Evolutionary conservation across 75 land plant genomes (phyloP), one percentile per base, ranked within the genome.

Genomic region (Isoetes taiwanensis): DNA sequence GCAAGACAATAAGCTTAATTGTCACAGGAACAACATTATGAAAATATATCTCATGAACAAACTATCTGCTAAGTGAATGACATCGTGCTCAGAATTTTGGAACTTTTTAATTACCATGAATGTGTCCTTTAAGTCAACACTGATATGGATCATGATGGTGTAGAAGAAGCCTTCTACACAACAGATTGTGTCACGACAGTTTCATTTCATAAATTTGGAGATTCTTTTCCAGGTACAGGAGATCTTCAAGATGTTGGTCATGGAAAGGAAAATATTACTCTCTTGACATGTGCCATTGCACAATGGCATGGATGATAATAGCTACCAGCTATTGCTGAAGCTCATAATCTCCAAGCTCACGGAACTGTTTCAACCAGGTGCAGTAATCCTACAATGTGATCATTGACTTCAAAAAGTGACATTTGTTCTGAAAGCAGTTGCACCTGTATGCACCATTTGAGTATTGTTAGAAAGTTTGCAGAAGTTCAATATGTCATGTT

Each of bases 71-170:
- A n/a, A n/a, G n/a, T n/a, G n/a, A n/a, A n/a, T n/a, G n/a, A n/a
- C n/a, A n/a, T n/a, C n/a, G n/a, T n/a, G n/a, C n/a, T n/a, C n/a
- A n/a, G n/a, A n/a, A n/a, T n/a, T n/a, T n/a, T n/a, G n/a, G n/a
- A n/a, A n/a, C n/a, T n/a, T n/a, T n/a, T n/a, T n/a, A n/a, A n/a
- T n/a, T n/a, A n/a, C n/a, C n/a, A n/a, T n/a, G n/a, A n/a, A n/a
- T n/a, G 74, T 33, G 74, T 72, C 1, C 39, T 69, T n/a, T 69
- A 69, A 27, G 20, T 69, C 28, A 68, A 69, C 38, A 69, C 64
- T 34, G 74, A 72, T 33, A 61, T 72, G n/a, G 71, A 72, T 52
- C 74, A 72, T 27, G 74, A 72, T 66, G 74, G 74, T 12, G 74
- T 72, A 21, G 74, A 72, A 52, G 74, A 72, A 46, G 74, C 74